A percentile compares a stretch with the other conserved stretches of the same genome.
Evolutionary conservation across 2,329 filamentous ascomycete species (phyloP).

Genomic region (Hymenoscyphus occultus): DNA sequence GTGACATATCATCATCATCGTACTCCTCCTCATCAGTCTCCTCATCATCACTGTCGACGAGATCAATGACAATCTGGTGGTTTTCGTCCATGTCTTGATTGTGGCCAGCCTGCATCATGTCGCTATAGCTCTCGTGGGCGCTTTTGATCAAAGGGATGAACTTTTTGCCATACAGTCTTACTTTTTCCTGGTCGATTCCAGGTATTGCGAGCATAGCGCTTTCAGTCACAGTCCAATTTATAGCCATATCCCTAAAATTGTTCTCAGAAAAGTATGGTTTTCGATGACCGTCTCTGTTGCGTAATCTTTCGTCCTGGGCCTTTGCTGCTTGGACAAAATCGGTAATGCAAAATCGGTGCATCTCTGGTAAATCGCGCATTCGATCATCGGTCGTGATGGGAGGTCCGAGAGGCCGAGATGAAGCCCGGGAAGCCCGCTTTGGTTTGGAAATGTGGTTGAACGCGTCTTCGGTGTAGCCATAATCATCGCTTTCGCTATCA

Average conservation of each 20-base stretch:
- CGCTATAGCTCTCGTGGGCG: conserved; percentile 46
- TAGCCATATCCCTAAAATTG: conserved; percentile 70
- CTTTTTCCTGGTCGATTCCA: conserved; percentile 60
- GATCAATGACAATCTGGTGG: conserved; percentile 50
- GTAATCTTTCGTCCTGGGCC: conserved; percentile 56
- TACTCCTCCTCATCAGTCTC: conserved; percentile 28
- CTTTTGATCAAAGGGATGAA: conserved; percentile 58
- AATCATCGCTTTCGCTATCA: conserved; percentile 5
- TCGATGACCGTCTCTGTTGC: conserved; percentile 54
- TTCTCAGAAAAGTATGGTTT: conserved; percentile 65
- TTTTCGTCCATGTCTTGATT: conserved; percentile 33
- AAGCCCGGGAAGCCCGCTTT: neutral
- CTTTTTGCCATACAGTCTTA: conserved; percentile 56
- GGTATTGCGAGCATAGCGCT: conserved; percentile 62
- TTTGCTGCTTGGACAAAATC: conserved; percentile 64
- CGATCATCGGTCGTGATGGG: conserved; percentile 58
- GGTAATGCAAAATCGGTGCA: conserved; percentile 62
- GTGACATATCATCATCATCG: conserved; percentile 15
- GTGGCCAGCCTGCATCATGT: conserved; percentile 43
- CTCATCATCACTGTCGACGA: conserved; percentile 41
- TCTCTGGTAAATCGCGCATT: conserved; percentile 52
- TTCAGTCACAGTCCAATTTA: conserved; percentile 60
- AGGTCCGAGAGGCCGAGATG: conserved; percentile 45
- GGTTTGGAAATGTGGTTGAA: conserved; percentile 22
- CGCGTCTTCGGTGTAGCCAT: conserved; percentile 36